Evolutionary conservation across 2,329 filamentous ascomycete genomes (phyloP).

Genomic region (Mycogone perniciosa): DNA sequence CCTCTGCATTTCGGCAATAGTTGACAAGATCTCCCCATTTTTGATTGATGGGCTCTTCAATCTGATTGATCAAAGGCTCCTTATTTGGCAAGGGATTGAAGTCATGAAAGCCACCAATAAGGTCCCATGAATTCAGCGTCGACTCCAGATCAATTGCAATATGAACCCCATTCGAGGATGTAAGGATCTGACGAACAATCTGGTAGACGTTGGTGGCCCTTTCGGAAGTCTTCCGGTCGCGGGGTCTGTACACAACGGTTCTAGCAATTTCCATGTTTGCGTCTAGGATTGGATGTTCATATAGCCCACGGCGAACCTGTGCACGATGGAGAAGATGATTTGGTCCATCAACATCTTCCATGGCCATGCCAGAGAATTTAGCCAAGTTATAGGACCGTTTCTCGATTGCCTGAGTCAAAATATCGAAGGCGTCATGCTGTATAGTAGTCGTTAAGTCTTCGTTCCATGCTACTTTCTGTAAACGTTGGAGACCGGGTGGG

Average conservation of each 20-base stretch:
- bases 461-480: constrained; percentile 33
- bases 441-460: constrained; percentile 23
- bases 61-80: constrained; percentile 3
- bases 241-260: not conserved
- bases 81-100: not conserved
- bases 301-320: not conserved
- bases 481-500: constrained; percentile 25
- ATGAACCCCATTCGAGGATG: not conserved
- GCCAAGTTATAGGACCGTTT: not conserved
- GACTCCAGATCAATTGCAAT: not conserved
- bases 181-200: not conserved
- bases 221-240: not conserved
- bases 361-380: not conserved
- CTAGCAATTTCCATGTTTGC: rapidly evolving
- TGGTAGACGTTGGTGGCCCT: not conserved
- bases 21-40: constrained; percentile 7
- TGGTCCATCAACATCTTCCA: too few relatives aligned
- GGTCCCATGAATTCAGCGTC: not conserved
- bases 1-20: not conserved
- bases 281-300: not conserved
- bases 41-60: constrained; percentile 1
- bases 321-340: constrained; percentile 4
- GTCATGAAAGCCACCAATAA: constrained; percentile 2
- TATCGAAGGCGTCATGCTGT: constrained; percentile 30
- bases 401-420: not conserved